phyloP scores from a whole-genome alignment of 768 basidiomycete genomes.

The Phylloporus scabripes region DNA sequence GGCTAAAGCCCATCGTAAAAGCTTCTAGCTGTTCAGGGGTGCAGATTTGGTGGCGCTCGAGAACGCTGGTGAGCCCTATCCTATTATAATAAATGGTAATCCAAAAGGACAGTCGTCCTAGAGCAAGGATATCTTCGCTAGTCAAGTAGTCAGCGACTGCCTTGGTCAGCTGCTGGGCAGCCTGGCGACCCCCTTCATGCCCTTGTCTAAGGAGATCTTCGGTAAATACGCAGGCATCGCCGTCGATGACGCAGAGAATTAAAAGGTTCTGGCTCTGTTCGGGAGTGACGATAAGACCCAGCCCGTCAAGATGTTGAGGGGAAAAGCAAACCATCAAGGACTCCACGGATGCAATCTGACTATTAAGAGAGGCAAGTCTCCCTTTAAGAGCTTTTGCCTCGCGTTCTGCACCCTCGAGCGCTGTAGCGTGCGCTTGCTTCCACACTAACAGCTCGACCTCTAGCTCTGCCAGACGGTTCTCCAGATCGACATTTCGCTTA shows the following conservation, averaged over 20 bases:
- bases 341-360: constrained; percentile 57
- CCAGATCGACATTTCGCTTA: constrained; percentile 58
- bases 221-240: constrained; percentile 63
- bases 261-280: constrained; percentile 58
- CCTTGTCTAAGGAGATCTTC: constrained; percentile 56
- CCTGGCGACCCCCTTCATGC: constrained; percentile 55
- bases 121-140: constrained; percentile 53
- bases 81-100: constrained; percentile 69
- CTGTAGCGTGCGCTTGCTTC: constrained; percentile 64
- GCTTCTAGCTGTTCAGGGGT: constrained; percentile 60
- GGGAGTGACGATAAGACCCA: constrained; percentile 3
- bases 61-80: constrained; percentile 44
- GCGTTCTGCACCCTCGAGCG: constrained; percentile 56
- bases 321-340: constrained; percentile 37
- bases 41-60: constrained; percentile 51
- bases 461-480: constrained; percentile 59
- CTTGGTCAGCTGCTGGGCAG: constrained; percentile 62
- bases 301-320: not conserved
- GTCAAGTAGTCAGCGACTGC: constrained; percentile 63
- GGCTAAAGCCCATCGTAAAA: constrained; percentile 70
- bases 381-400: constrained; percentile 63
- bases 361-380: constrained; percentile 58
- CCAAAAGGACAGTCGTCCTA: constrained; percentile 70
- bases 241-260: constrained; percentile 71
- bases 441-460: constrained; percentile 65